phyloP scores from a whole-genome alignment of 1,284 basidiomycete genomes.

The Mycosarcoma mackinlayi region DNA sequence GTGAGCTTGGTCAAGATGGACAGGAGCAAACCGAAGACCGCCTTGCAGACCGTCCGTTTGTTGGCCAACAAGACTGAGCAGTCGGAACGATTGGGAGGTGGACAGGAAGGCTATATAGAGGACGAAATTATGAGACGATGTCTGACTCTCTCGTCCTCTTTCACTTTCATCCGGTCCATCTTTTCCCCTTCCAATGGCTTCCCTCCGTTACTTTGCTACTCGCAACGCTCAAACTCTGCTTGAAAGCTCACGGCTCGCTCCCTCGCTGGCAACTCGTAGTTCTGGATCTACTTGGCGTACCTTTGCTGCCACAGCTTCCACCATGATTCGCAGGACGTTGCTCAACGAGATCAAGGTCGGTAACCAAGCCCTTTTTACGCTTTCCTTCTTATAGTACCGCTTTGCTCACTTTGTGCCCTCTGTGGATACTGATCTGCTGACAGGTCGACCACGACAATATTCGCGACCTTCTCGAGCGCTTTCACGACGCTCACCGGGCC shows the following conservation, averaged over 20 bases:
- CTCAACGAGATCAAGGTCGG: conserved; percentile 37
- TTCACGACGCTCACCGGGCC: conserved; percentile 17
- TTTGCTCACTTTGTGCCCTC: neutral
- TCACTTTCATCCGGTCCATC: neutral
- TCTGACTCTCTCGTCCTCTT: neutral
- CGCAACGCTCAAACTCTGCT: conserved; percentile 3
- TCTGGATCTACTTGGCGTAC: neutral
- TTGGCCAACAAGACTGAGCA: no score
- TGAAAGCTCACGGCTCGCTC: neutral
- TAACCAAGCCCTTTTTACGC: neutral
- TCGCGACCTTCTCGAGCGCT: conserved; percentile 42
- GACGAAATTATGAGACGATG: no score
- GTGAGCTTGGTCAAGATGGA: no score
- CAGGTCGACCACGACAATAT: conserved; percentile 56
- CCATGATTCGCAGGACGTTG: conserved; percentile 18
- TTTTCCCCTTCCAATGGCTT: conserved; percentile 9
- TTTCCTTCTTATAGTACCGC: neutral
- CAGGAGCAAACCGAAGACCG: no score
- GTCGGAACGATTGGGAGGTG: no score
- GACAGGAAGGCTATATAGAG: no score
- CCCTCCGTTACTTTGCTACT: conserved; percentile 9
- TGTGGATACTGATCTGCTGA: neutral
- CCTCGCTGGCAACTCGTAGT: neutral
- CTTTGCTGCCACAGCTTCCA: conserved; percentile 13
- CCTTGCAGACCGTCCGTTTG: no score